Evolutionary conservation across 176 grass and related monocot genomes (phyloP).

Genomic region (Neostapfia colusana): DNA sequence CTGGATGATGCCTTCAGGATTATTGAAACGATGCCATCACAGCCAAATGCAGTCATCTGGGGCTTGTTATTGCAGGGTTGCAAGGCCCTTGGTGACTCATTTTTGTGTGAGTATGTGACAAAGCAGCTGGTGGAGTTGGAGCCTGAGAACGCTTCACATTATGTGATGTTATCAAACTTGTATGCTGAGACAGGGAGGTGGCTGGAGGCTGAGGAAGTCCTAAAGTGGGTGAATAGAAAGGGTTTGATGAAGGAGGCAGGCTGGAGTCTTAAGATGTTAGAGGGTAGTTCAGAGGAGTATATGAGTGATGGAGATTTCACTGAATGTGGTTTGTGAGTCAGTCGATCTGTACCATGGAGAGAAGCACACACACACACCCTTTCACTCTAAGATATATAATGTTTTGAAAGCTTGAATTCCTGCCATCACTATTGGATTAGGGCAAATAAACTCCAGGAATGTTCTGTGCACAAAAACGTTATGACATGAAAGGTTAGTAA

Average conservation of each 20-base stretch:
- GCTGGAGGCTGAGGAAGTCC: constrained; percentile 57
- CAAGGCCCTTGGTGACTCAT: constrained; percentile 39
- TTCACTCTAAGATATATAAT: constrained; percentile 17
- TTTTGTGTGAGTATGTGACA: constrained; percentile 54
- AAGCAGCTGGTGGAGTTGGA: constrained; percentile 63
- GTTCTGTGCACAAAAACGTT: neutral
- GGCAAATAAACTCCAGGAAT: neutral
- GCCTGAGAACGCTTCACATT: constrained; percentile 62
- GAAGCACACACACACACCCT: neutral
- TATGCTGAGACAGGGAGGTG: constrained; percentile 66
- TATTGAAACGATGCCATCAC: constrained; percentile 58
- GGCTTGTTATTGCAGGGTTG: constrained; percentile 62
- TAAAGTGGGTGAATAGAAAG: constrained; percentile 53
- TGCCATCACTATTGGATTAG: constrained; percentile 19
- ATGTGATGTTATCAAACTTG: constrained; percentile 64
- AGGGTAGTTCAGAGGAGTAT: constrained; percentile 14
- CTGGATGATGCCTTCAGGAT: constrained; percentile 47
- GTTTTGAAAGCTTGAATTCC: constrained; percentile 13
- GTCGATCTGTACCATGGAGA: constrained; percentile 5
- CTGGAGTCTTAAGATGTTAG: constrained; percentile 57
- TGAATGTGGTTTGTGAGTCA: constrained; percentile 30
- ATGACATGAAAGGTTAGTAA: constrained; percentile 24
- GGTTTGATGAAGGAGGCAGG: constrained; percentile 64
- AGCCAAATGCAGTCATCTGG: constrained; percentile 65
- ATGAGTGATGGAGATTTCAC: constrained; percentile 14